Evolutionary conservation across 2,329 filamentous ascomycete genomes (phyloP).

Genomic region (Zasmidium angulare): DNA sequence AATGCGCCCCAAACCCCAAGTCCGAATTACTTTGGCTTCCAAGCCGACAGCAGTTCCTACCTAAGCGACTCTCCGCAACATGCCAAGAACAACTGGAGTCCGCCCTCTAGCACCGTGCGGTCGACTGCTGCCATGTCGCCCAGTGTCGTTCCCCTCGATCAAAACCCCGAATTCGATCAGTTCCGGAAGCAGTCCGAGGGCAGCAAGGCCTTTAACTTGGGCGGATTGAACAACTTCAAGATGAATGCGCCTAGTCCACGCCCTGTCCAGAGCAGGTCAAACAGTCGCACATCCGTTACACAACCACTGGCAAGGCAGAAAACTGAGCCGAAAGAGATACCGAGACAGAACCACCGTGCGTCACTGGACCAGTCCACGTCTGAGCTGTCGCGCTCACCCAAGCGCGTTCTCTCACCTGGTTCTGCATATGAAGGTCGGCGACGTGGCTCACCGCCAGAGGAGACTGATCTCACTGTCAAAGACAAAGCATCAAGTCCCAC

Average conservation of each 20-base stretch:
- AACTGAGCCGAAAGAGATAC: neutral
- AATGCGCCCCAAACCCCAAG: slow-evolving; percentile 48
- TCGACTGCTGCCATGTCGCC: slow-evolving; percentile 69
- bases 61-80: slow-evolving; percentile 43
- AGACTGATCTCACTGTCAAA: slow-evolving; percentile 2
- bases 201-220: slow-evolving; percentile 51
- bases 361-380: slow-evolving; percentile 25
- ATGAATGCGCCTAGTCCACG: slow-evolving; percentile 32
- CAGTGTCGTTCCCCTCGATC: slow-evolving; percentile 68
- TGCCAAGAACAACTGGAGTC: slow-evolving; percentile 72
- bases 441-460: slow-evolving; percentile 45
- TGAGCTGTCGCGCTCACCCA: slow-evolving; percentile 44
- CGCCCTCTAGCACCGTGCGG: slow-evolving; percentile 67
- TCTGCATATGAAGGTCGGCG: slow-evolving; percentile 44
- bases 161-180: slow-evolving; percentile 78
- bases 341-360: slow-evolving; percentile 35
- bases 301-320: slow-evolving; percentile 5
- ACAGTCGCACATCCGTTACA: slow-evolving; percentile 18
- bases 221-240: slow-evolving; percentile 43
- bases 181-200: slow-evolving; percentile 67
- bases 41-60: slow-evolving; percentile 63
- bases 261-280: slow-evolving; percentile 17
- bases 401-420: slow-evolving; percentile 49
- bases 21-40: slow-evolving; percentile 84
- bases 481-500: slow-evolving; percentile 28